A percentile compares a stretch with the other conserved stretches of the same genome.
These are phyloP conservation scores for Tolypocladium ovalisporum DNA, from an alignment of 2,329 filamentous ascomycete species.

Conservation along the genomic window DNA sequence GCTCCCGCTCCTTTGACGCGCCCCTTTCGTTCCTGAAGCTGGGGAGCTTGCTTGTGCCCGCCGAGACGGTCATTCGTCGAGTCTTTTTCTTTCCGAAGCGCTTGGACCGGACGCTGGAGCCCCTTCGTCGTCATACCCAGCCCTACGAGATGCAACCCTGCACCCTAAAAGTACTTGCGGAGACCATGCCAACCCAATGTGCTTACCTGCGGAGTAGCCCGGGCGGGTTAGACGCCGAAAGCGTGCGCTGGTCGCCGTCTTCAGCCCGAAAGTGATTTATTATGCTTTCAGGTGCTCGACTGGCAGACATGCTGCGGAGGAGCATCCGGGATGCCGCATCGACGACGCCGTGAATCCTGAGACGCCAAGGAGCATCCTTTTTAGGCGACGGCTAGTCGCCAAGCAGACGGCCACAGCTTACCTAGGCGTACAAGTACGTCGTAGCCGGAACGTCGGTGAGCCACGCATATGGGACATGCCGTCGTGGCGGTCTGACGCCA, in stretches of 20 bases:
- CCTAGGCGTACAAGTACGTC: too few relatives aligned
- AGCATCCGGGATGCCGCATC: not conserved
- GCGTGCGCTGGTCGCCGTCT: not conserved
- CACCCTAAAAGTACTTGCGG: not conserved
- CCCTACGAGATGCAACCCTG: constrained; percentile 1
- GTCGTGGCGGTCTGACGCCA: not conserved
- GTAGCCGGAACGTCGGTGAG: too few relatives aligned
- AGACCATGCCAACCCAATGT: not conserved
- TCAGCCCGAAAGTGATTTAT: not conserved
- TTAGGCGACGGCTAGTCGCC: not conserved
- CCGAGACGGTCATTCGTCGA: not conserved
- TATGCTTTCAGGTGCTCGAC: not conserved
- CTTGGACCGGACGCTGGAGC: not conserved
- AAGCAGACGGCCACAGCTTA: not conserved
- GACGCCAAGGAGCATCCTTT: not conserved
- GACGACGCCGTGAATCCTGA: not conserved
- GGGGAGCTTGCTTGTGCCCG: not conserved
- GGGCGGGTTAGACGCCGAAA: not conserved
- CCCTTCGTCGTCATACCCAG: not conserved
- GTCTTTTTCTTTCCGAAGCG: not conserved
- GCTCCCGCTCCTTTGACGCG: not conserved
- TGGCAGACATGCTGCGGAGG: not conserved
- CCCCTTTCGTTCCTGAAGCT: not conserved
- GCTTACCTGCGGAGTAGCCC: not conserved
- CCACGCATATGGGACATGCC: not conserved